Base-by-base conservation (phyloP, 768 basidiomycete species). In the Dendrothele bispora region DNA sequence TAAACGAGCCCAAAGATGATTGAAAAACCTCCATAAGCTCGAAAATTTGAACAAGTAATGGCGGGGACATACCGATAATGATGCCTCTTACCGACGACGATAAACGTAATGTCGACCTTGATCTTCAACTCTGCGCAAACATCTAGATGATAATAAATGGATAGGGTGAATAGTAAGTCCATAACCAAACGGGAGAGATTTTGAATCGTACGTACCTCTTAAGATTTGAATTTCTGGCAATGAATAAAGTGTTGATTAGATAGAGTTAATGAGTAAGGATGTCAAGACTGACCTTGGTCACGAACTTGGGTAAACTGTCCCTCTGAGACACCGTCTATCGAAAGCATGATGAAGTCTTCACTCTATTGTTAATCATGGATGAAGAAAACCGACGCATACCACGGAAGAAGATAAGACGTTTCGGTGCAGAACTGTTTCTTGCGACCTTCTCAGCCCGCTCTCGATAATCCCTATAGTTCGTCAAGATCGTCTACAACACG, bases 41-140 rank as follows among this genome's bases (percentile, higher is more conserved):
- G 25, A 39, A 30, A n/a, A n/a, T n/a, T n/a, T n/a, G n/a, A n/a
- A n/a, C n/a, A 22, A 18, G 2, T 21, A n/a, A 4, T 36, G 5
- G n/a, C n/a, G n/a, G 5, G 61, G 18, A 34, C 52, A 6, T n/a
- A 53, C 52, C 52, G 42, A 20, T 35, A 70, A 64, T 43, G 70
- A 69, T 59, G 73, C 63, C 22, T 66, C 57, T 83, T 82, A 4
- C 79, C 80, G 10, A 83, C 80, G 21, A 82, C 63, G 39, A 82
- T 69, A 11, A 82, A 65, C 0, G 82, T 83, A 20, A 83, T 75
- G 25, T 67, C 71, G 0, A 75, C 70, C 2, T 63, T 64, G 28
- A 80, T 72, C 8, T 62, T 61, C 0, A 77, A 50, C 1, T 67
- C 62, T 2, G 18, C 48, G 49, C 80, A 83, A 12, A 80, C 81